Evolutionary conservation across 2,329 filamentous ascomycete species (phyloP).

Genomic region (Talaromyces amestolkiae): DNA sequence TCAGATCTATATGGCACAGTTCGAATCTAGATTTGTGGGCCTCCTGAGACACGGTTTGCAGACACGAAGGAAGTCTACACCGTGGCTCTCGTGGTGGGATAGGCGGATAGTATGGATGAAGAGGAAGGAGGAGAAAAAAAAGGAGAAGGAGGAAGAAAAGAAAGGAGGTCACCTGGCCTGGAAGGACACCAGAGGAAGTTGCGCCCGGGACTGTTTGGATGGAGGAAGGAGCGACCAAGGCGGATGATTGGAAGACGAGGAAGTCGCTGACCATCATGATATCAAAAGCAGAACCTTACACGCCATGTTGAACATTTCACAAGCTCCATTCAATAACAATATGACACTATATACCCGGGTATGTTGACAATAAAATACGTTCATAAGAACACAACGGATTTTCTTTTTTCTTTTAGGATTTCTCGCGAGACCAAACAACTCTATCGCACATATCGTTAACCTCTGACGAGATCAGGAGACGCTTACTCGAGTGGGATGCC

Average conservation of each 20-base stretch:
- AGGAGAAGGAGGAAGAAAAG: constrained; percentile 9
- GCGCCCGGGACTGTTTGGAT: background rate
- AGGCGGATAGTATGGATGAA: constrained; percentile 5
- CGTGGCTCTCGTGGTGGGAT: background rate
- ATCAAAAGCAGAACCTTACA: constrained; percentile 18
- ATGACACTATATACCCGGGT: constrained; percentile 19
- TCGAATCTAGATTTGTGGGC: background rate
- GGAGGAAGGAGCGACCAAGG: constrained; percentile 10
- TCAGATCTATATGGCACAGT: background rate
- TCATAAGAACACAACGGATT: constrained; percentile 4
- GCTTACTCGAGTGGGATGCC: constrained; percentile 66
- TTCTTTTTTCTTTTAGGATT: constrained; percentile 5
- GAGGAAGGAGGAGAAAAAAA: constrained; percentile 15
- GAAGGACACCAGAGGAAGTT: constrained; percentile 10
- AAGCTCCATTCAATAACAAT: constrained; percentile 16
- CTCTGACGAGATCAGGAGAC: background rate
- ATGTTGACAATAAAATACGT: constrained; percentile 19
- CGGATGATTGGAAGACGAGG: constrained; percentile 4
- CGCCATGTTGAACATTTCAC: constrained; percentile 4
- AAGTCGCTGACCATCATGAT: background rate
- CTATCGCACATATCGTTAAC: constrained; percentile 10
- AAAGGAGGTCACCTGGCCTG: constrained; percentile 2
- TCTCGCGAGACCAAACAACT: constrained; percentile 3
- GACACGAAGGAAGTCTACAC: background rate
- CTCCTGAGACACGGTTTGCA: background rate